A percentile compares a stretch with the other conserved stretches of the same genome.
phyloP scores from a whole-genome alignment of 108 stramenopile species.

The Nitzschia palea region DNA sequence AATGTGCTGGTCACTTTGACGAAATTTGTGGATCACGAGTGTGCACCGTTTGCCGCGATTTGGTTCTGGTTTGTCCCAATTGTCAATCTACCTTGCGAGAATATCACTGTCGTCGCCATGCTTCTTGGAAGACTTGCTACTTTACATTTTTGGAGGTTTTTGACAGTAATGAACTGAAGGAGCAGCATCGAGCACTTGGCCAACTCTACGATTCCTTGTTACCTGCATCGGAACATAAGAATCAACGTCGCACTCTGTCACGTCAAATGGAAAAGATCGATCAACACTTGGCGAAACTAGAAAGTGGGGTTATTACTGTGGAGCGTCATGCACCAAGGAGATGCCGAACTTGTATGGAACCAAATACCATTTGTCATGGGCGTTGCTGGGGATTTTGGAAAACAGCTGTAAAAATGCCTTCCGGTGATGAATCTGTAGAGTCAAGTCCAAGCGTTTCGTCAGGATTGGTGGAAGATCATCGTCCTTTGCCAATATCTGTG shows the following conservation, averaged over 20 bases:
- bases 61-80: slow-evolving; percentile 59
- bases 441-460: background rate
- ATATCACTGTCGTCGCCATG: slow-evolving; percentile 73
- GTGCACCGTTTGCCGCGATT: slow-evolving; percentile 77
- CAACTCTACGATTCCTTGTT: slow-evolving; percentile 37
- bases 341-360: slow-evolving; percentile 71
- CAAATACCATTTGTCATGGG: slow-evolving; percentile 61
- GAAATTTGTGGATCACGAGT: slow-evolving; percentile 63
- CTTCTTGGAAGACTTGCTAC: slow-evolving; percentile 65
- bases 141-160: slow-evolving; percentile 75
- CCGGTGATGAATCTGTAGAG: slow-evolving; percentile 10
- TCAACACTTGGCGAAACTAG: slow-evolving; percentile 35
- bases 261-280: slow-evolving; percentile 69
- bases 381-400: slow-evolving; percentile 86
- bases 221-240: slow-evolving; percentile 46
- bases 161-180: slow-evolving; percentile 42
- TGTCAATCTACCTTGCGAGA: slow-evolving; percentile 55
- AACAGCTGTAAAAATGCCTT: background rate
- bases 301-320: slow-evolving; percentile 20
- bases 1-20: slow-evolving; percentile 58
- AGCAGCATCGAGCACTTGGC: slow-evolving; percentile 37
- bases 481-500: slow-evolving; percentile 23
- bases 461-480: too few relatives aligned
- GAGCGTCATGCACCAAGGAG: slow-evolving; percentile 50
- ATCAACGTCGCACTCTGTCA: slow-evolving; percentile 57